Evolutionary conservation across 768 basidiomycete genomes (phyloP), one percentile per base, ranked within the genome.

Genomic region (Macrolepiota dolichaula): DNA sequence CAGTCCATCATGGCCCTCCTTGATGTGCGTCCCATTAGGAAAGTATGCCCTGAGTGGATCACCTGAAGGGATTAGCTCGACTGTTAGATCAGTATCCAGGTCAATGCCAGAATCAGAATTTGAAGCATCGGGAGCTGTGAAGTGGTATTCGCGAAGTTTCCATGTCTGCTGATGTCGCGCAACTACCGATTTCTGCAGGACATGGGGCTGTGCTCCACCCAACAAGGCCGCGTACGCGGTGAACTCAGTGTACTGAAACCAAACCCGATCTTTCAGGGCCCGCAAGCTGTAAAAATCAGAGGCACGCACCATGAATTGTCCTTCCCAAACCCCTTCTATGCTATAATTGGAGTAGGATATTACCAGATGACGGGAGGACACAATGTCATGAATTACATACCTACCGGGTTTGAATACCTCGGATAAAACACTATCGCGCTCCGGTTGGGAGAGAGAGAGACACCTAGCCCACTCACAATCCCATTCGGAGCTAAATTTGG

Each of bases 141-240:
- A 74, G 66, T 91, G 85, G 66, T 92, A 85, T 71, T 94, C 92
- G 37, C 85, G 84, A 46, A 97, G 74, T 67, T 87, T 89, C 94
- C 94, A 96, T 0, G 93, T 93, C 69, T 97, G 95, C 17, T 84
- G 86, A 71, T 98, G 94, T 65, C 89, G 84, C 0, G 89, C 92
- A 27, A 92, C 86, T 51, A 87, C 77, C 49, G 89, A 88, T 46
- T 85, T 83, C 65, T 91, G 85, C n/a, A 96, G 74, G 9, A 81
- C 77, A 0, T 81, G 71, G 3, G 91, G 89, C 3, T 83, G 73
- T 0, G 79, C 87, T 19, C 91, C 92, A 6, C 82, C 78, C n/a
- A 92, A 79, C 60, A 96, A 79, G 22, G 82, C 81, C 24, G 89
- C 87, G 68, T 96, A 98, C 6, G 89, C 87, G 40, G 85, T 84